phyloP scores from a whole-genome alignment of 2,329 filamentous ascomycete genomes.

The Arthrocladium fulminans region DNA sequence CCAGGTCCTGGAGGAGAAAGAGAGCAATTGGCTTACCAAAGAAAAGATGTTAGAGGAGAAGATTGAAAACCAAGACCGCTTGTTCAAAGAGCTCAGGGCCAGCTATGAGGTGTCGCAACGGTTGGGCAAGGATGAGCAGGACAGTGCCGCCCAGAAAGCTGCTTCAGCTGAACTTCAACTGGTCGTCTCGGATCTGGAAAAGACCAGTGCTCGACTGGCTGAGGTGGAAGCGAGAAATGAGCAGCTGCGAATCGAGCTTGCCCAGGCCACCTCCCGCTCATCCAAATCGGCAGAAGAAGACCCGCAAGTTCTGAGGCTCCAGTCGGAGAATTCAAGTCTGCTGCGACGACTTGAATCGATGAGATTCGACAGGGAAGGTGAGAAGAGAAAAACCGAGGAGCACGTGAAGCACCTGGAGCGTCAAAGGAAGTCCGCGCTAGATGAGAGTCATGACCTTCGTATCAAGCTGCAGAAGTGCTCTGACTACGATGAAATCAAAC shows the following conservation, averaged over 20 bases:
- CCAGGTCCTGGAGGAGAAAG: slow-evolving; percentile 83
- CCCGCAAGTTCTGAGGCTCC: slow-evolving; percentile 74
- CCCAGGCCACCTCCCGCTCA: slow-evolving; percentile 68
- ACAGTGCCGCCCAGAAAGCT: slow-evolving; percentile 53
- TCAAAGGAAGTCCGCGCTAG: slow-evolving; percentile 62
- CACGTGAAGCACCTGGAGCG: slow-evolving; percentile 72
- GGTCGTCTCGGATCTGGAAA: slow-evolving; percentile 81
- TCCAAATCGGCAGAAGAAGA: slow-evolving; percentile 69
- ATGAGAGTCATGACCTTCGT: slow-evolving; percentile 72
- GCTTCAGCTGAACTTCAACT: slow-evolving; percentile 89
- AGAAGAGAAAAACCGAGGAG: slow-evolving; percentile 66
- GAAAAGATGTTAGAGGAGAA: slow-evolving; percentile 89
- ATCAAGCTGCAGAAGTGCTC: slow-evolving; percentile 77
- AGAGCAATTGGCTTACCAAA: slow-evolving; percentile 91
- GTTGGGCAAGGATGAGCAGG: slow-evolving; percentile 56
- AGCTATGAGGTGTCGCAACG: slow-evolving; percentile 94
- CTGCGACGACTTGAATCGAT: slow-evolving; percentile 78
- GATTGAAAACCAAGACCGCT: slow-evolving; percentile 81
- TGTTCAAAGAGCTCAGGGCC: slow-evolving; percentile 90
- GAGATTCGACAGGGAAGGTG: slow-evolving; percentile 72
- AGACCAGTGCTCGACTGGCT: slow-evolving; percentile 74
- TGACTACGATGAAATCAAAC: slow-evolving; percentile 93
- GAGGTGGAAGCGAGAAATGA: slow-evolving; percentile 93
- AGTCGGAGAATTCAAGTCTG: slow-evolving; percentile 87
- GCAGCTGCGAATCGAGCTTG: slow-evolving; percentile 80